These are phyloP conservation scores for Coemansia sp. DNA, from an alignment of 192 early-diverging fungal species.

Conservation along the genomic window DNA sequence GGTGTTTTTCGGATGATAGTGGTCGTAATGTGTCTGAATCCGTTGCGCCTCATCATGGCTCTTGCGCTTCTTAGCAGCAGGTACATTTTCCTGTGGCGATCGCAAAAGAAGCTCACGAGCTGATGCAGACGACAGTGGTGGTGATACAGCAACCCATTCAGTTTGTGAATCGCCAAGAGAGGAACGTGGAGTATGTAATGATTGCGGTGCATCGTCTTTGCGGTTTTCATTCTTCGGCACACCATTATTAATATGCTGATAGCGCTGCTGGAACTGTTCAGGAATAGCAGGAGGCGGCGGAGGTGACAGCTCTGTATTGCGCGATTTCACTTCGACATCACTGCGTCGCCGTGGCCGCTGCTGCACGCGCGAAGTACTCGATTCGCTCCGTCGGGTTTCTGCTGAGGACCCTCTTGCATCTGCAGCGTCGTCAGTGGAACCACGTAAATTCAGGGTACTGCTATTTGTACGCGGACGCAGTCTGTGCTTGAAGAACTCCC, in stretches of 20 bases:
- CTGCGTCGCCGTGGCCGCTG: conserved; percentile 38
- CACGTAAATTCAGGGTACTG: conserved; percentile 12
- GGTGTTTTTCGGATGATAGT: conserved; percentile 1
- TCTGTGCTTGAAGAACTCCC: conserved; percentile 43
- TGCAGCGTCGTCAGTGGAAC: not conserved
- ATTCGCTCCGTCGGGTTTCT: not conserved
- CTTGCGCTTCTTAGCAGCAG: conserved; percentile 17
- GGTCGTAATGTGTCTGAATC: not conserved
- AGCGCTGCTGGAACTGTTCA: conserved; percentile 21
- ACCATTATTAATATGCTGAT: conserved; percentile 10
- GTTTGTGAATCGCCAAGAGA: conserved; percentile 7
- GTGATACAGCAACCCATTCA: conserved; percentile 18
- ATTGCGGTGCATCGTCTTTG: conserved; percentile 5
- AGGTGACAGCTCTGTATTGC: conserved; percentile 14
- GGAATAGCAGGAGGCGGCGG: conserved; percentile 20
- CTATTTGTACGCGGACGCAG: conserved; percentile 43
- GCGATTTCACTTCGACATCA: conserved; percentile 43
- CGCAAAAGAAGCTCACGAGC: conserved; percentile 7
- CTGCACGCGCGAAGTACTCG: not conserved
- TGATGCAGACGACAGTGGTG: conserved; percentile 17
- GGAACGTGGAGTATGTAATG: conserved; percentile 10
- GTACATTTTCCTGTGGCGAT: not conserved
- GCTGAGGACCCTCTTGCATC: not conserved
- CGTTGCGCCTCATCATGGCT: conserved; percentile 23
- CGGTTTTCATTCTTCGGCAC: conserved; percentile 4